Percentiles rank a stretch among this genome's conserved stretches.
Evolutionary conservation across 371 early-diverging fungal genomes (phyloP).

Genomic region (Haplosporangium sp.): DNA sequence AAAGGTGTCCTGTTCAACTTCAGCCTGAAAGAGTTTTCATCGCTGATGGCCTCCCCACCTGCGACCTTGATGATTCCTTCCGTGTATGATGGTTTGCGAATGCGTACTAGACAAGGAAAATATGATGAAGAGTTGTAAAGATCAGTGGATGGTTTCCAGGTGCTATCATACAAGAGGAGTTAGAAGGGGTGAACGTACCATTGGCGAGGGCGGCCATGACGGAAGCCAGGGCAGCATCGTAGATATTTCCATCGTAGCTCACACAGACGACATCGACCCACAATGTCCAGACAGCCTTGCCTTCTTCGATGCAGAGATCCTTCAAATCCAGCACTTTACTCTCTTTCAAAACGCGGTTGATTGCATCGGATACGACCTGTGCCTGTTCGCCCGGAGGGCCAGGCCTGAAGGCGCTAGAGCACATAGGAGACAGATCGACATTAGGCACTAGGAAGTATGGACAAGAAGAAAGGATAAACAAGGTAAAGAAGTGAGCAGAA

Average conservation of each 20-base stretch:
- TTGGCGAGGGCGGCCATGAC: conserved; percentile 77
- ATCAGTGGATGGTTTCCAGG: background rate
- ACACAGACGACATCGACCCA: conserved; percentile 92
- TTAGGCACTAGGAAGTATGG: conserved; percentile 76
- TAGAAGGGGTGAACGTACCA: conserved; percentile 57
- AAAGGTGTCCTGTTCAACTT: conserved; percentile 65
- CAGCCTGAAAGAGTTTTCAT: conserved; percentile 58
- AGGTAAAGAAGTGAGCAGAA: background rate
- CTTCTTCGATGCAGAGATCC: conserved; percentile 83
- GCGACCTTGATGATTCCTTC: conserved; percentile 74
- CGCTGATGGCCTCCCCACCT: conserved; percentile 30
- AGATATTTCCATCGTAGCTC: conserved; percentile 90
- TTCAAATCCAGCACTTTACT: conserved; percentile 76
- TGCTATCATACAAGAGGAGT: too few species aligned
- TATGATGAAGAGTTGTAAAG: background rate
- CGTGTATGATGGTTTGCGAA: conserved; percentile 71
- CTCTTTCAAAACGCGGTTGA: conserved; percentile 77
- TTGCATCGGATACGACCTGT: conserved; percentile 84
- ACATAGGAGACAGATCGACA: conserved; percentile 90
- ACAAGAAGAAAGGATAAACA: background rate
- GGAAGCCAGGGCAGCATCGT: conserved; percentile 90
- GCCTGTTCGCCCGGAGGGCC: conserved; percentile 92
- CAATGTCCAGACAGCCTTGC: conserved; percentile 90
- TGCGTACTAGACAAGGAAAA: conserved; percentile 59
- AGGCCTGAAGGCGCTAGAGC: conserved; percentile 83